These are phyloP conservation scores for Leptographium procerum DNA, from an alignment of 2,329 filamentous ascomycete genomes.

Conservation along the genomic window DNA sequence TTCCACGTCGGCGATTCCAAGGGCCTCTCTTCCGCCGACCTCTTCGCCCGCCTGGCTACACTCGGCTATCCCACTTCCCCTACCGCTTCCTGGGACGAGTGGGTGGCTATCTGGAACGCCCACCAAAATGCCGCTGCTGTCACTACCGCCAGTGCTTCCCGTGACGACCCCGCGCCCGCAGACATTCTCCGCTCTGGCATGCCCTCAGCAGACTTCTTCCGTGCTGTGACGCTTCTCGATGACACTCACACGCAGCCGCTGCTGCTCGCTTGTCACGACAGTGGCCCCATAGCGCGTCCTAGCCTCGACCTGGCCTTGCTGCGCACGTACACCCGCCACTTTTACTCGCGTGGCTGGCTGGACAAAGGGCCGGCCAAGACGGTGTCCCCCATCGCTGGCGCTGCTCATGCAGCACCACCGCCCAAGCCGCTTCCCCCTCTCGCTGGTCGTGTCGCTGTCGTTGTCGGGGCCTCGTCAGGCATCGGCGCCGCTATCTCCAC, in stretches of 20 bases:
- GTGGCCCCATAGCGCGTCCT: constrained; percentile 42
- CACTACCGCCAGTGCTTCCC: constrained; percentile 16
- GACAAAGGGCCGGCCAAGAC: constrained; percentile 19
- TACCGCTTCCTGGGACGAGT: constrained; percentile 54
- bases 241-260: constrained; percentile 56
- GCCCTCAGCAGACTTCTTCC: constrained; percentile 62
- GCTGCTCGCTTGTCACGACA: constrained; percentile 27
- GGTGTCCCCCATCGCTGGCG: not conserved
- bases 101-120: constrained; percentile 61
- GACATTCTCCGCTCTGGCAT: constrained; percentile 73
- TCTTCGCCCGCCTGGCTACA: constrained; percentile 53
- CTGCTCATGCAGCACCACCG: not conserved
- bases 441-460: constrained; percentile 57
- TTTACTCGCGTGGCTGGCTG: constrained; percentile 71
- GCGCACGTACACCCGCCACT: constrained; percentile 69
- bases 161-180: constrained; percentile 62
- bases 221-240: constrained; percentile 61
- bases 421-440: constrained; percentile 41
- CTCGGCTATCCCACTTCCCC: constrained; percentile 61
- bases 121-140: constrained; percentile 26
- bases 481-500: constrained; percentile 65
- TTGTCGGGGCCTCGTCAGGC: constrained; percentile 71
- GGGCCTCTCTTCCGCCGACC: constrained; percentile 51
- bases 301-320: constrained; percentile 60
- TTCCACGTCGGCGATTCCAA: constrained; percentile 67